Percentiles rank a stretch among this genome's conserved stretches.
Evolutionary conservation across 176 grass and related monocot genomes (phyloP).

Genomic region (Pontederia crassipes): DNA sequence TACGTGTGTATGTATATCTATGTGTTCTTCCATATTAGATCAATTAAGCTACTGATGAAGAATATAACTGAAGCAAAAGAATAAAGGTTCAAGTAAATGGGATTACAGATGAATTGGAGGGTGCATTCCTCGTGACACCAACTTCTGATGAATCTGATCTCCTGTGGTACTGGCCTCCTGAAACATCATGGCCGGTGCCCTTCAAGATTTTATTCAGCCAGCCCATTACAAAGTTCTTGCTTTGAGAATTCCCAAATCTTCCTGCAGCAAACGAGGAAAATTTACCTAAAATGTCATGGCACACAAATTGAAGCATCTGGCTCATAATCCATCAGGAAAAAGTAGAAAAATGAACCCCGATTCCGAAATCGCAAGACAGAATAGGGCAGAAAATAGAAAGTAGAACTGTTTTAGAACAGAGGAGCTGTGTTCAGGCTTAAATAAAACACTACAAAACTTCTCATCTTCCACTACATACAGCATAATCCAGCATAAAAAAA

Average conservation of each 20-base stretch:
- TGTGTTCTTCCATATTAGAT: neutral
- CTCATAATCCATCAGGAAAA: too few relatives aligned
- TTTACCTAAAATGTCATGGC: neutral
- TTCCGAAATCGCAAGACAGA: too few relatives aligned
- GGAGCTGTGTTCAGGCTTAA: too few relatives aligned
- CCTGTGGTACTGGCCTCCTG: slow-evolving; percentile 57
- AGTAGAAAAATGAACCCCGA: too few relatives aligned
- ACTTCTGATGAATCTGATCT: slow-evolving; percentile 7
- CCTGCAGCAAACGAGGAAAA: too few relatives aligned
- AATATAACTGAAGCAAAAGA: slow-evolving; percentile 9
- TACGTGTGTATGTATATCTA: neutral
- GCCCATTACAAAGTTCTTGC: slow-evolving; percentile 30
- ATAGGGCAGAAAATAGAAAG: too few relatives aligned
- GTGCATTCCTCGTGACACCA: slow-evolving; percentile 25
- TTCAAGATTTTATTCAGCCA: slow-evolving; percentile 74
- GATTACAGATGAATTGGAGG: slow-evolving; percentile 13
- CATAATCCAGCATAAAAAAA: too few relatives aligned
- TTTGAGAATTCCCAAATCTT: neutral
- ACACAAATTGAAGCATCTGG: too few relatives aligned
- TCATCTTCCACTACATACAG: too few relatives aligned
- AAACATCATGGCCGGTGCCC: slow-evolving; percentile 60
- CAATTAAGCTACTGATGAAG: neutral
- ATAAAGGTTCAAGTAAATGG: neutral
- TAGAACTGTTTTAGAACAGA: too few relatives aligned
- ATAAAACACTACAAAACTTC: too few relatives aligned